Evolutionary conservation across 495 filamentous ascomycete genomes (phyloP), one percentile per base, ranked within the genome.

Genomic region (Annulohypoxylon moriforme): DNA sequence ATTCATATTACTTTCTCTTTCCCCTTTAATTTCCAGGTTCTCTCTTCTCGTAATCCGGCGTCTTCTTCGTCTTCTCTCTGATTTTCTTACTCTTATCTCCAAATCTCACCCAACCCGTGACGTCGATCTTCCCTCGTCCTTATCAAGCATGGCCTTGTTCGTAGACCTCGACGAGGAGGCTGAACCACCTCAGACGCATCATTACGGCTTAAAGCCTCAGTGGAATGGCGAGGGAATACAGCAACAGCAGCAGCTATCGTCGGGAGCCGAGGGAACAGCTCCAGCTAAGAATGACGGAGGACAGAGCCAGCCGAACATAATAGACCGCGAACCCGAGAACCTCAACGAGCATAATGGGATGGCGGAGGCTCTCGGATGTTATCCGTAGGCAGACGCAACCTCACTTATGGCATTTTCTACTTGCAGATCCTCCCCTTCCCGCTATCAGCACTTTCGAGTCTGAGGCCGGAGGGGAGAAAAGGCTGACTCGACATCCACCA

Each of bases 291-390:
- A 67, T 16, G 56, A 31, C 44, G 57, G 73, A 53, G 74, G 59
- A 34, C 66, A 75, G 57, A 53, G 56, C 24, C 68, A 73, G 24
- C 38, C 31, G n/a, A 16, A 53, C 18, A 76, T 69, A 47, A 60
- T 60, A 66, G 62, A 72, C 27, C 64, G 67, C 50, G 80, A 79
- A 67, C 82, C 83, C 74, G 82, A 86, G 56, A 89, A 88, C 80
- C 87, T 84, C 47, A 94, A 93, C 76, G 77, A 85, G 74, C 70
- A 69, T 73, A 91, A 89, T 81, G 83, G 84, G 60, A 90, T 95
- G 82, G 91, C 93, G 31, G 86, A 88, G 75, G 91, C 92, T 69
- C 83, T 97, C 81, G 90, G 90, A 71, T 96, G 93, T 82, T 97
- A 97, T 86, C 94, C 94, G 94, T 97, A 85, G 72, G 84, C 80